Conservation (phyloP, 371 early-diverging fungal species). For the Mucor piriformis region DNA sequence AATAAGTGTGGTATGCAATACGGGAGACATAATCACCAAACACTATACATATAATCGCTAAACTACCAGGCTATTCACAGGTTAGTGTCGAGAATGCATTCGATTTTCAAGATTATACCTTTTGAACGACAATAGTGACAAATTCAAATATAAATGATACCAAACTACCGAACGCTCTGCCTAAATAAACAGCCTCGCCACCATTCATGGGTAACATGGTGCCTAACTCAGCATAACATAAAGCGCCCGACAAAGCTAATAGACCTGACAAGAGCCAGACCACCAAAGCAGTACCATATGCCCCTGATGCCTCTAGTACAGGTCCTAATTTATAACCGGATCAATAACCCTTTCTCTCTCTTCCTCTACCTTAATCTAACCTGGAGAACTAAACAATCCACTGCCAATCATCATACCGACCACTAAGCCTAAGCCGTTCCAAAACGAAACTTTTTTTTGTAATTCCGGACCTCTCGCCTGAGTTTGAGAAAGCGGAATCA, state of each 20-base stretch:
- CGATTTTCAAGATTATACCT: background rate
- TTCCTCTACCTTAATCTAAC: slow-evolving; percentile 35
- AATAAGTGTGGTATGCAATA: slow-evolving; percentile 62
- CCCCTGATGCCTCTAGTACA: slow-evolving; percentile 63
- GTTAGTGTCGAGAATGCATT: background rate
- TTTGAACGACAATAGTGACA: slow-evolving; percentile 67
- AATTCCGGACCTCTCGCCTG: slow-evolving; percentile 58
- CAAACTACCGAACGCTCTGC: slow-evolving; percentile 77
- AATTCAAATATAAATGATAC: slow-evolving; percentile 84
- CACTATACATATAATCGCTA: slow-evolving; percentile 79
- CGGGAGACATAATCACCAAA: slow-evolving; percentile 79
- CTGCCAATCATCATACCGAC: slow-evolving; percentile 87
- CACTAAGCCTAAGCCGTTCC: slow-evolving; percentile 72
- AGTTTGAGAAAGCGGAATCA: slow-evolving; percentile 53
- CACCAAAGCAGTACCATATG: slow-evolving; percentile 76
- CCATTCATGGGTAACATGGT: slow-evolving; percentile 87
- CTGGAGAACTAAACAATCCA: slow-evolving; percentile 86
- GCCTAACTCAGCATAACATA: slow-evolving; percentile 86
- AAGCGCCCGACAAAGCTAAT: slow-evolving; percentile 75
- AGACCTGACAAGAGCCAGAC: slow-evolving; percentile 81
- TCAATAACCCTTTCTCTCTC: slow-evolving; percentile 56
- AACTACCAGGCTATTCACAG: slow-evolving; percentile 61
- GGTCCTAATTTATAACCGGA: slow-evolving; percentile 57
- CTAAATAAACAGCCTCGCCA: slow-evolving; percentile 84
- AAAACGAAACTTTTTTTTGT: slow-evolving; percentile 68